Conservation (phyloP, 768 basidiomycete genomes). For the Auriscalpium vulgare region DNA sequence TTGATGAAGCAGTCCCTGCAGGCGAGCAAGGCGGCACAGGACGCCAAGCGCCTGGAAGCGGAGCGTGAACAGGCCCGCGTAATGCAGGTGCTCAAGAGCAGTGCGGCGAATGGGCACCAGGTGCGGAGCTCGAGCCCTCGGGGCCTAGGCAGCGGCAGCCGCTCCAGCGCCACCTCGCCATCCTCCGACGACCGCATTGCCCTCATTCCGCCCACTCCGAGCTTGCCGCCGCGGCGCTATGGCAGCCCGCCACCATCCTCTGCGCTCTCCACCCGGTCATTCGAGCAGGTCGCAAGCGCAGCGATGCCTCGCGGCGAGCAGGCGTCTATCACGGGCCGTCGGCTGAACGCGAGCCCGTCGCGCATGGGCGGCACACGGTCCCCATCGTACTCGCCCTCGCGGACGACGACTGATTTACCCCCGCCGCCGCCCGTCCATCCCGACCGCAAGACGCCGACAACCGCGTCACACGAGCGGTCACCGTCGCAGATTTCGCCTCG, state of each 20-base stretch:
- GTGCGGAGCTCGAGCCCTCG: not conserved
- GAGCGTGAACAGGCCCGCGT: constrained; percentile 63
- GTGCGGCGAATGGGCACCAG: constrained; percentile 21
- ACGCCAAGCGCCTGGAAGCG: constrained; percentile 60
- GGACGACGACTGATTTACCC: constrained; percentile 27
- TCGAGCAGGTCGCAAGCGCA: constrained; percentile 37
- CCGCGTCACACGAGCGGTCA: constrained; percentile 5
- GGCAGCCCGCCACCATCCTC: constrained; percentile 25
- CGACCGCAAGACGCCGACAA: constrained; percentile 31
- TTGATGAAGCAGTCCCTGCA: constrained; percentile 70
- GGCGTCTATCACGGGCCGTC: not conserved
- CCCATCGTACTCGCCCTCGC: constrained; percentile 20
- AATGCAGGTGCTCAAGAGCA: constrained; percentile 64
- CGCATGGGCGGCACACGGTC: not conserved
- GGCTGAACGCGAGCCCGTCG: not conserved
- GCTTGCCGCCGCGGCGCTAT: constrained; percentile 29
- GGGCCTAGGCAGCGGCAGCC: not conserved
- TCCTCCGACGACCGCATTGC: constrained; percentile 17
- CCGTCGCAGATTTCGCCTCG: constrained; percentile 25
- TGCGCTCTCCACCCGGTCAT: constrained; percentile 27
- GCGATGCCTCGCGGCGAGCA: constrained; percentile 11
- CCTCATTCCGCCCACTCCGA: constrained; percentile 21
- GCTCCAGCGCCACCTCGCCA: constrained; percentile 6
- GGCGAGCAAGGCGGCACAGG: constrained; percentile 64
- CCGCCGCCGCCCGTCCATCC: constrained; percentile 49